phyloP scores from a whole-genome alignment of 371 early-diverging fungal species.

The Blyttiomyces sp. region DNA sequence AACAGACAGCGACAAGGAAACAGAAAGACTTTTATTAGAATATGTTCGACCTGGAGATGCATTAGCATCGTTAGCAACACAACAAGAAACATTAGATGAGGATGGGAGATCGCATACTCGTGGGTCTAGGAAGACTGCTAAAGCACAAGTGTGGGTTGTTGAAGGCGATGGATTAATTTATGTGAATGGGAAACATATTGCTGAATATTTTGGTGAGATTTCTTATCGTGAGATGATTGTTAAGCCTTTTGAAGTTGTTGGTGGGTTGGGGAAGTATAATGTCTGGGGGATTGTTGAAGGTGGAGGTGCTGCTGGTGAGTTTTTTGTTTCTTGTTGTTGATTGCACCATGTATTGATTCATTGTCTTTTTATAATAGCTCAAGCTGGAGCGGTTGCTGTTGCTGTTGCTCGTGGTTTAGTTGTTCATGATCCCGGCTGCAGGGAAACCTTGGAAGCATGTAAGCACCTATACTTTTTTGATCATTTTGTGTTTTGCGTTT shows the following conservation, averaged over 20 bases:
- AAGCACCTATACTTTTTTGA: too few species aligned
- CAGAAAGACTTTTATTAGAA: slow-evolving; percentile 43
- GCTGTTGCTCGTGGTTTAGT: slow-evolving; percentile 80
- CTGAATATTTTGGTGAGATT: slow-evolving; percentile 70
- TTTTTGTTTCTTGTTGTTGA: too few species aligned
- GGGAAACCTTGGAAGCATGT: slow-evolving; percentile 50
- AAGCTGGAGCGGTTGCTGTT: slow-evolving; percentile 83
- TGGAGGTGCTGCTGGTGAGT: slow-evolving; percentile 83
- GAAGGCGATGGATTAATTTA: slow-evolving; percentile 68
- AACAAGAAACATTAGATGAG: slow-evolving; percentile 54
- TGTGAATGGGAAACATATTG: slow-evolving; percentile 78
- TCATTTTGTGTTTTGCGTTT: too few species aligned
- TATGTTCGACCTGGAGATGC: slow-evolving; percentile 37
- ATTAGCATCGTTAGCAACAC: slow-evolving; percentile 1
- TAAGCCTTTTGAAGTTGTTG: slow-evolving; percentile 71
- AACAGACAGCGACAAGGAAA: slow-evolving; percentile 40
- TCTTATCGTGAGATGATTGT: slow-evolving; percentile 67
- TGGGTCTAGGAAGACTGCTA: slow-evolving; percentile 84
- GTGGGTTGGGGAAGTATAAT: slow-evolving; percentile 72
- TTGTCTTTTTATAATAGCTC: slow-evolving; percentile 62
- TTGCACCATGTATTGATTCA: neutral
- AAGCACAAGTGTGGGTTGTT: slow-evolving; percentile 75
- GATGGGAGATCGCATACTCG: slow-evolving; percentile 75
- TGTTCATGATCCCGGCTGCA: slow-evolving; percentile 62
- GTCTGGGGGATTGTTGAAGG: slow-evolving; percentile 84